These are phyloP conservation scores for Saccharum officinarum DNA, from an alignment of 176 grass and related monocot genomes.

Conservation along the genomic window DNA sequence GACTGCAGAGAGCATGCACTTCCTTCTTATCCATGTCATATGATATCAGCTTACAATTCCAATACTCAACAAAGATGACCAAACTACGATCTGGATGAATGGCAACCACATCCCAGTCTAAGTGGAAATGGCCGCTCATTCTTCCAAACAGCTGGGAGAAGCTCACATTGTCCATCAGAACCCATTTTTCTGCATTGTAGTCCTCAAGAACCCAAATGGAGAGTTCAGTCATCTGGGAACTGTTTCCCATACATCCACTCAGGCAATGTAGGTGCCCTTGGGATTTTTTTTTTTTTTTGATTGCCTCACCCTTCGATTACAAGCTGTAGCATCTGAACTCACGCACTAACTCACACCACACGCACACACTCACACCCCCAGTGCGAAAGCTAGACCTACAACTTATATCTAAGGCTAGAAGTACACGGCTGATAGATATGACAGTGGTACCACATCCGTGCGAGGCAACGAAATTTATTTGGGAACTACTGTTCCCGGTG, in stretches of 20 bases:
- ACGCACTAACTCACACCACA: too few species aligned
- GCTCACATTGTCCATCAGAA: background rate
- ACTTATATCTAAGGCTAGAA: too few species aligned
- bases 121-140: background rate
- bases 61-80: background rate
- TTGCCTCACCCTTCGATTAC: too few species aligned
- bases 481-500: too few species aligned
- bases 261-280: background rate
- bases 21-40: constrained; percentile 1
- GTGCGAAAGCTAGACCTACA: too few species aligned
- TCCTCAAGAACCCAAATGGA: constrained; percentile 12
- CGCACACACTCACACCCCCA: too few species aligned
- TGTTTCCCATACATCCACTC: background rate
- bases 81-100: background rate
- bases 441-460: too few species aligned
- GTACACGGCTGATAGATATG: too few species aligned
- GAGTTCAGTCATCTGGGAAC: background rate
- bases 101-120: background rate
- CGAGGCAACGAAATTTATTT: too few species aligned
- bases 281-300: too few species aligned
- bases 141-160: background rate
- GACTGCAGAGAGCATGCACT: background rate
- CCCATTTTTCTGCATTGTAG: background rate
- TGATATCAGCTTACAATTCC: background rate
- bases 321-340: too few species aligned